These are phyloP conservation scores for Trichoderma harzianum DNA, from an alignment of 2,329 filamentous ascomycete genomes.

Conservation along the genomic window DNA sequence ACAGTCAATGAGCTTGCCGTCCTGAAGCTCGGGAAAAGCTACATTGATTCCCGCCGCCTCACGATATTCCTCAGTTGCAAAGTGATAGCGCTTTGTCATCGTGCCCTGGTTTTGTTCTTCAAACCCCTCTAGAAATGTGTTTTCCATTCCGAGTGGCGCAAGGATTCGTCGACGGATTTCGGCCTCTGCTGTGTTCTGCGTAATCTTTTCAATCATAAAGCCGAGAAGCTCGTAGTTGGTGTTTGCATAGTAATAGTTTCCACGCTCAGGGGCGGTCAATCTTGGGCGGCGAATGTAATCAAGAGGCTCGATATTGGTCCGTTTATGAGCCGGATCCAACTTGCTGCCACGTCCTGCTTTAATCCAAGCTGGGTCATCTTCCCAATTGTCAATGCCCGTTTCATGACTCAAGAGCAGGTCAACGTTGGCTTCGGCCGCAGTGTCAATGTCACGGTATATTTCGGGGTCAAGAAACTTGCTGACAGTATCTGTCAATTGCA, in stretches of 20 bases:
- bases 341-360: conserved; percentile 16
- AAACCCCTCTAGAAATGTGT: conserved; percentile 19
- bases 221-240: conserved; percentile 22
- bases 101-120: neutral
- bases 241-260: conserved; percentile 19
- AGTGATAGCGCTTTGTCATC: conserved; percentile 16
- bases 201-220: conserved; percentile 16
- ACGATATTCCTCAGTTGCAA: conserved; percentile 16
- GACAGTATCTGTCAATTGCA: conserved; percentile 16
- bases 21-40: conserved; percentile 12
- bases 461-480: conserved; percentile 2
- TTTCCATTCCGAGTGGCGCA: conserved; percentile 11
- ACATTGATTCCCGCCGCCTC: conserved; percentile 12
- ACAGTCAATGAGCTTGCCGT: conserved; percentile 17
- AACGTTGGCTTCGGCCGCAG: conserved; percentile 13
- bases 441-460: conserved; percentile 14
- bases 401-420: conserved; percentile 15
- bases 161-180: conserved; percentile 17
- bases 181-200: conserved; percentile 10
- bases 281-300: conserved; percentile 20
- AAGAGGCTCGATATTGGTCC: conserved; percentile 20
- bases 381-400: conserved; percentile 21
- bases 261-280: conserved; percentile 16
- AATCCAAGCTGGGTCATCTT: conserved; percentile 20
- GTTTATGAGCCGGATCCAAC: conserved; percentile 15